phyloP scores from a whole-genome alignment of 164 flowering plant genomes.

The grape (Vitis vinifera) region DNA sequence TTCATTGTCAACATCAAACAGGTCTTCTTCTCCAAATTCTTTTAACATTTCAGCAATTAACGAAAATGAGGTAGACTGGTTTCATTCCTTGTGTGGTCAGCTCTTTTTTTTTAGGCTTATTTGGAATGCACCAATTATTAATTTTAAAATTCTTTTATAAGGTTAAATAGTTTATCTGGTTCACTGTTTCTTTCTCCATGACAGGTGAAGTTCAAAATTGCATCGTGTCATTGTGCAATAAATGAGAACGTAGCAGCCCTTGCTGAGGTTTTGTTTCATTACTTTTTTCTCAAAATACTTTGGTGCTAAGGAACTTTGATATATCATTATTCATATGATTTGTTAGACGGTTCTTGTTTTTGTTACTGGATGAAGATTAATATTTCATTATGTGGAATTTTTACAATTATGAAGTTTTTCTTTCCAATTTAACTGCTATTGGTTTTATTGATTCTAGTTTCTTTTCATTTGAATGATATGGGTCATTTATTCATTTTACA shows the following conservation, averaged over 20 bases:
- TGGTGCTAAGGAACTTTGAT: not conserved
- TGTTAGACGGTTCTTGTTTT: not conserved
- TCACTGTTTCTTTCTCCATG: conserved; percentile 3
- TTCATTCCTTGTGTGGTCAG: not conserved
- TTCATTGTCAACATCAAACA: conserved; percentile 58
- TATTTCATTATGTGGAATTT: not conserved
- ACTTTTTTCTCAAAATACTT: not conserved
- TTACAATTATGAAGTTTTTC: not conserved
- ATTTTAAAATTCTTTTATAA: not conserved
- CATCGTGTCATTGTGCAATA: conserved; percentile 68
- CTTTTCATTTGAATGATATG: not conserved
- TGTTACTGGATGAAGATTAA: not conserved
- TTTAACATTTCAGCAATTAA: conserved; percentile 59
- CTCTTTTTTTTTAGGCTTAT: no score
- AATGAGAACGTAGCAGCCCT: conserved; percentile 77
- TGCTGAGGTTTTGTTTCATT: conserved; percentile 58
- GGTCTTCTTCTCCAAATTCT: conserved; percentile 91
- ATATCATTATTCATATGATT: no score
- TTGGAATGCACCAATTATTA: not conserved
- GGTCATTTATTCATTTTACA: conserved; percentile 24
- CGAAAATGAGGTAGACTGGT: conserved; percentile 78
- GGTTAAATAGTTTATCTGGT: not conserved
- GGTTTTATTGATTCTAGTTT: not conserved
- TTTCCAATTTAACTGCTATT: not conserved
- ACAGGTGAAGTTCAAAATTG: conserved; percentile 90